A percentile compares a stretch with the other conserved stretches of the same genome.
Conservation (phyloP, 371 early-diverging fungal genomes). For the Homolaphlyctis polyrhiza region DNA sequence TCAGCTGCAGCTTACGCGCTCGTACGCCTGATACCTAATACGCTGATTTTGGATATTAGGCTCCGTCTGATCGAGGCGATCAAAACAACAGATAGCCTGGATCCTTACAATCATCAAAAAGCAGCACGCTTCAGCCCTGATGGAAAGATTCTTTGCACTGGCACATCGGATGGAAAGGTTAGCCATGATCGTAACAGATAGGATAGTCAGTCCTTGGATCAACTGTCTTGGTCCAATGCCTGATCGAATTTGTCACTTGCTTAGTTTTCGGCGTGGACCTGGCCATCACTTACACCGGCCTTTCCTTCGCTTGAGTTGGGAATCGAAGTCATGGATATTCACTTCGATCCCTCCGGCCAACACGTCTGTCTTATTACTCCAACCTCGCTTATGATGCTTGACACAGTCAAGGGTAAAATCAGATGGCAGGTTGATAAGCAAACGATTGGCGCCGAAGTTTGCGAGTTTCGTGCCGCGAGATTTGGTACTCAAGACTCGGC, state of each 20-base stretch:
- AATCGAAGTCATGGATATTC: slow-evolving; percentile 36
- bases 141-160: slow-evolving; percentile 35
- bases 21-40: no score
- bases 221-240: background rate
- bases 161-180: slow-evolving; percentile 43
- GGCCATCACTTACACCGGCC: slow-evolving; percentile 23
- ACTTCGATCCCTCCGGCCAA: slow-evolving; percentile 25
- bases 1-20: no score
- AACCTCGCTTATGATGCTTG: slow-evolving; percentile 19
- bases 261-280: slow-evolving; percentile 29
- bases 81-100: slow-evolving; percentile 23
- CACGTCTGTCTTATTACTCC: slow-evolving; percentile 25
- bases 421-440: slow-evolving; percentile 32
- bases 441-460: slow-evolving; percentile 13
- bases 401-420: slow-evolving; percentile 22
- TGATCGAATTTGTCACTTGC: background rate
- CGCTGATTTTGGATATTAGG: no score
- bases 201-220: background rate
- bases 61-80: slow-evolving; percentile 2
- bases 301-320: slow-evolving; percentile 22
- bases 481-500: slow-evolving; percentile 32
- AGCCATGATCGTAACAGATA: background rate
- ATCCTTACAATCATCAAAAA: slow-evolving; percentile 23
- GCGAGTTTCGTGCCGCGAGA: slow-evolving; percentile 28
- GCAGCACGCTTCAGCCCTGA: slow-evolving; percentile 31